Evolutionary conservation across 306 rosid species (phyloP), one percentile per base, ranked within the genome.

Genomic region (Argentina anserina): DNA sequence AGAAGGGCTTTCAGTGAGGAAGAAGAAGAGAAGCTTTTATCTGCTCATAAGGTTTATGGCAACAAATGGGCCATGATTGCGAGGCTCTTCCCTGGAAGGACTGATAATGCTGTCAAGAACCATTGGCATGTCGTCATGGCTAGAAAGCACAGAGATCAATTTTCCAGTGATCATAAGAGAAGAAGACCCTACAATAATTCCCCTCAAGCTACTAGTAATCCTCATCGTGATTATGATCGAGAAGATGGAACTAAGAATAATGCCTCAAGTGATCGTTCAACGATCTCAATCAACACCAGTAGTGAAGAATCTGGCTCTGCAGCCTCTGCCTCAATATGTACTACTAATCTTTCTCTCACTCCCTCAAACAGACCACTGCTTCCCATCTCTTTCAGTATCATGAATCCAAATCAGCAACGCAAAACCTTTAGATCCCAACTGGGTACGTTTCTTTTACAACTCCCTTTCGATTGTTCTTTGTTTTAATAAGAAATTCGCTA

Each of bases 41-140:
- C 77, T 17, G 88, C 91, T 4, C 96, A 90, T 96, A 37, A 84
- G 85, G 66, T 86, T 74, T 87, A 88, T 45, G 96, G 96, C 6
- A 92, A 85, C 92, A 90, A 90, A 82, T 92, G 98, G 98, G 96
- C 98, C 4, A 84, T 87, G 87, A 90, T 92, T 47, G 86, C 98
- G 0, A 86, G 89, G 60, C 87, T 90, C 6, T 92, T 92, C 62
- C 98, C 98, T 17, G 97, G 98, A 2, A 87, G 98, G 62, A 92
- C 98, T 23, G 98, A 92, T 76, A 92, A 92, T 77, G 91, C 96
- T 64, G 98, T 92, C 58, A 92, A 92, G 91, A 92, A 92, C 69
- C 98, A 92, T 64, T 92, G 96, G 96, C 98, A 92, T 61, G 97
- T 92, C 41, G 84, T 92, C 56, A 92, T 88, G 96, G 95, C 98